Evolutionary conservation across 306 rosid species (phyloP).

Genomic region (Malus orientalis): DNA sequence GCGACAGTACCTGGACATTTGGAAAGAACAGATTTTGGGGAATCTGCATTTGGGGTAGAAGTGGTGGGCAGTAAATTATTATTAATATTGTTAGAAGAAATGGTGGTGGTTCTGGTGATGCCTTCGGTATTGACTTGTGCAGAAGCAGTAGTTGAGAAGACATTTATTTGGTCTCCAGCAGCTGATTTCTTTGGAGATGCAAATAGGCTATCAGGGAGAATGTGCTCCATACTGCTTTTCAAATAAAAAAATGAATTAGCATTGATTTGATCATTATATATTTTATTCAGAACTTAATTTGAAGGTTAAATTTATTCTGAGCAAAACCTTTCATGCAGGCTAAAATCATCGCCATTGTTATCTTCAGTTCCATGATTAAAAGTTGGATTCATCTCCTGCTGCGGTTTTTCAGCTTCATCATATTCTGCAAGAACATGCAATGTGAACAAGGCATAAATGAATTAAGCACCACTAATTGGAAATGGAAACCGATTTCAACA

Average conservation of each 20-base stretch:
- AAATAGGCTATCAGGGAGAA: conserved; percentile 75
- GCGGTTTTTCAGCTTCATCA: conserved; percentile 19
- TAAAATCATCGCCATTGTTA: conserved; percentile 20
- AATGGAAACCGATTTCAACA: too few species aligned
- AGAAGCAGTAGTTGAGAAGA: conserved; percentile 22
- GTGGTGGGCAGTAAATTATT: conserved; percentile 22
- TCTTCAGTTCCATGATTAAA: conserved; percentile 8
- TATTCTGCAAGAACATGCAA: conserved; percentile 11
- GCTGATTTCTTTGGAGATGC: conserved; percentile 81
- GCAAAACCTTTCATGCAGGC: conserved; percentile 37
- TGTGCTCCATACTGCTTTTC: conserved; percentile 51
- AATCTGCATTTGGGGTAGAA: conserved; percentile 31
- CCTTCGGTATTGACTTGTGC: conserved; percentile 26
- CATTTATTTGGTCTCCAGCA: conserved; percentile 18
- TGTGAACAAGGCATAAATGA: conserved; percentile 8
- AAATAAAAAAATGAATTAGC: not conserved
- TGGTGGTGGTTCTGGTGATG: conserved; percentile 5
- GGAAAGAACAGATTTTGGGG: conserved; percentile 35
- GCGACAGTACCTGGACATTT: conserved; percentile 44
- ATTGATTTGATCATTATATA: not conserved
- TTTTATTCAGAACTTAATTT: not conserved
- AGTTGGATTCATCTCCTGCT: conserved; percentile 28
- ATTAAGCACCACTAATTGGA: not conserved
- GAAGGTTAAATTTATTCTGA: not conserved
- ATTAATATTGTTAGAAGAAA: conserved; percentile 11